phyloP scores from a whole-genome alignment of 179 eudicot genomes.

The Nepenthes alata region DNA sequence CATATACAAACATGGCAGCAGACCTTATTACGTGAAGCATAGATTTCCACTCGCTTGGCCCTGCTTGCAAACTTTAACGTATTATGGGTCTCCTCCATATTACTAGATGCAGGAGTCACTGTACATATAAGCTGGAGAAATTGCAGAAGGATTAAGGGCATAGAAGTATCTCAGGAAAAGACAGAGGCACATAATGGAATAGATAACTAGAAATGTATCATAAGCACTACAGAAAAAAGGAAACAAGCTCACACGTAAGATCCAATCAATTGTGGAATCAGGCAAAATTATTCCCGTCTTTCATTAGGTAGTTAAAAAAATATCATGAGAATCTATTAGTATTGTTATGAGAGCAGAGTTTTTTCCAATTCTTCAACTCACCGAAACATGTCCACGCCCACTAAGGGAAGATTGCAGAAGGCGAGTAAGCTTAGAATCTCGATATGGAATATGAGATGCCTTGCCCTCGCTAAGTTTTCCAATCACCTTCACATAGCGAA shows the following conservation, averaged over 20 bases:
- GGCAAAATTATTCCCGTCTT: too few species aligned
- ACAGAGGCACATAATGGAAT: too few species aligned
- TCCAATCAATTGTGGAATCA: too few species aligned
- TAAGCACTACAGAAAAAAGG: too few species aligned
- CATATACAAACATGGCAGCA: background rate
- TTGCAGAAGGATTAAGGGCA: background rate
- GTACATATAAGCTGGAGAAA: slow-evolving; percentile 86
- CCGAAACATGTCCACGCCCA: slow-evolving; percentile 98
- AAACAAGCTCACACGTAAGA: too few species aligned
- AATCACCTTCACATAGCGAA: slow-evolving; percentile 52
- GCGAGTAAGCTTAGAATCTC: slow-evolving; percentile 98
- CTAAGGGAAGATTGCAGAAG: slow-evolving; percentile 90
- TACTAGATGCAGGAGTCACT: slow-evolving; percentile 95
- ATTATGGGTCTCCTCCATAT: slow-evolving; percentile 96
- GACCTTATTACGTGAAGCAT: slow-evolving; percentile 93
- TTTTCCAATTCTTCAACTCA: slow-evolving; percentile 25
- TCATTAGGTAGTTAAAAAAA: too few species aligned
- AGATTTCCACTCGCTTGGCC: slow-evolving; percentile 93
- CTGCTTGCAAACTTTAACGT: slow-evolving; percentile 97
- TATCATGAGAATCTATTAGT: too few species aligned
- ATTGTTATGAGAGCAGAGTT: too few species aligned
- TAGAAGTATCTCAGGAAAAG: too few species aligned
- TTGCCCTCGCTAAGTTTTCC: slow-evolving; percentile 98
- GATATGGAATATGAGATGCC: slow-evolving; percentile 88
- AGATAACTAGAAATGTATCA: background rate